Conservation (phyloP, 1,284 basidiomycete genomes). For the Ceratobasidium theobromae region DNA sequence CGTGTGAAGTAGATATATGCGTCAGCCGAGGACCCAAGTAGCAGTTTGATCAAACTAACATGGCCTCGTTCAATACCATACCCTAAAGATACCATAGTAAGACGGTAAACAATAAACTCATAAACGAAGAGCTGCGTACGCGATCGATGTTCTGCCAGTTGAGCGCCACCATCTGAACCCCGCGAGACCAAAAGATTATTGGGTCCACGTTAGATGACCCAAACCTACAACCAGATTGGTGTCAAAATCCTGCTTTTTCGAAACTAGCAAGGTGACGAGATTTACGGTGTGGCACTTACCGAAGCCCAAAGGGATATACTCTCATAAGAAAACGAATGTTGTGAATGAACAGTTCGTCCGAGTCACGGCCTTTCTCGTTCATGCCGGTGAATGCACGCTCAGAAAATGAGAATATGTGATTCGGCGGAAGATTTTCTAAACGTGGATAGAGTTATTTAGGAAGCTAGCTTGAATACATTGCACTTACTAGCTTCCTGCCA, state of each 20-base stretch:
- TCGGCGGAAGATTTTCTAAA: slow-evolving; percentile 3
- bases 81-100: slow-evolving; percentile 10
- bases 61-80: slow-evolving; percentile 26
- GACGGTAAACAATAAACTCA: not conserved
- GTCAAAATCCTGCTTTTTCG: not conserved
- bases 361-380: slow-evolving; percentile 8
- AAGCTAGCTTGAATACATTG: not conserved
- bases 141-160: slow-evolving; percentile 26
- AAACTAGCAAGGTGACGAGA: not conserved
- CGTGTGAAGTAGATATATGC: slow-evolving; percentile 1
- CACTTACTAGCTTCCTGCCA: slow-evolving; percentile 17
- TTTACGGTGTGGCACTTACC: not conserved
- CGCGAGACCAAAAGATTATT: slow-evolving; percentile 24
- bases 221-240: not conserved
- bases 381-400: slow-evolving; percentile 12
- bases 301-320: slow-evolving; percentile 26
- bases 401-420: slow-evolving; percentile 28
- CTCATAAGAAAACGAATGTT: slow-evolving; percentile 25
- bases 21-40: not conserved
- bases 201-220: slow-evolving; percentile 21
- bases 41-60: not conserved
- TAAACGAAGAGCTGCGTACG: not conserved
- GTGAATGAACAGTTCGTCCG: slow-evolving; percentile 21
- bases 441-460: not conserved
- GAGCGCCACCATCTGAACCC: slow-evolving; percentile 19